Evolutionary conservation across 208 protist genomes (phyloP), one percentile per base, ranked within the genome.

Genomic region (Leptomonas seymouri): DNA sequence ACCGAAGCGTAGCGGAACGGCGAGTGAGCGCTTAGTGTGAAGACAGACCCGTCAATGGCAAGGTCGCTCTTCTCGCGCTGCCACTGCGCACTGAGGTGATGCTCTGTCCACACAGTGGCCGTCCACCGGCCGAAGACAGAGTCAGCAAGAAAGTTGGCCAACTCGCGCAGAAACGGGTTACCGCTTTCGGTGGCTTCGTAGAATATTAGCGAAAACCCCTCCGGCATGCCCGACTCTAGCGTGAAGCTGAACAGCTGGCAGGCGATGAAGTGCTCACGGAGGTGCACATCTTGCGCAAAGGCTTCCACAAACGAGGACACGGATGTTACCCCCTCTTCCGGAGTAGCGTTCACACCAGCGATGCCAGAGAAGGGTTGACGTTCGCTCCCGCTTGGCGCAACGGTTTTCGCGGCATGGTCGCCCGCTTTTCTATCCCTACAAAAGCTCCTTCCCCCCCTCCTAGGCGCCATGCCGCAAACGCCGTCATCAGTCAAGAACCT

Each of bases 21-120:
- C 3, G 80, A 69, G 18, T 55, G 78, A 2, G 51, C 18, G 56
- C 88, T 66, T 0, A 93, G 58, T 21, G 67, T 66, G 44, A 90
- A 81, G 7, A 84, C n/a, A 15, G 70, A 53, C 20, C 61, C 60
- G 34, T 73, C 27, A 1, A 72, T 57, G 23, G 44, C 53, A 1
- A 76, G 48, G 4, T 67, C 34, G 4, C 73, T 63, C 59, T 85
- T 87, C 34, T 83, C 67, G 15, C 66, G 55, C 30, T 96, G 76
- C 86, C 86, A 93, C 75, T 96, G 87, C n/a, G 86, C 87, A 25
- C 51, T 74, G 36, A 84, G 74, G 62, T 96, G 86, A 30, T 90
- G 76, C 54, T 88, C 85, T 5, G 57, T 73, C 85, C 87, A 96
- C 39, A 89, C 74, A 12, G 50, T 60, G 1, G 62, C 67, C 36